Base-by-base conservation (phyloP, 1,284 basidiomycete genomes). In the Ceratobasidium papillatum region DNA sequence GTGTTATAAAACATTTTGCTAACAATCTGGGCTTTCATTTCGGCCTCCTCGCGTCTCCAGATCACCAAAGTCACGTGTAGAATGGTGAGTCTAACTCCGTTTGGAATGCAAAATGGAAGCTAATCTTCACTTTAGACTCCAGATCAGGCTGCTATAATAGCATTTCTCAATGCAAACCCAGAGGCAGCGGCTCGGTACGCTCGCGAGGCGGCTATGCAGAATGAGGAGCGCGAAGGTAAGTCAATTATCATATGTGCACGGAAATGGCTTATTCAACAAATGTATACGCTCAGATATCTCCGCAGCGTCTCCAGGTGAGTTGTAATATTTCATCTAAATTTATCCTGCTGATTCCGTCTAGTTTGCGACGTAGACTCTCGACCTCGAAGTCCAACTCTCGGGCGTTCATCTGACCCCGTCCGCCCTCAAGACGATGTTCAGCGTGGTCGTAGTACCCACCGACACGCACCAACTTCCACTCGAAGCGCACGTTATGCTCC, bases 321-420 rank as follows among this genome's bases (percentile, higher is more conserved):
- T 19, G 8, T n/a, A 47, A n/a, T 17, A 47, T 47, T 47, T 54
- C 7, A 54, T 54, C 30, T 54, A 27, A 14, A 30, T 54, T 27
- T 22, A 30, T n/a, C 19, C 8, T 19, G 30, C 27, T 54, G 52
- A 54, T 11, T 11, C 19, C 11, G 11, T 32, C 30, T 11, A 54
- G n/a, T 11, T 32, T 3, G 17, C 1, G 52, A 14, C n/a, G 27
- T 17, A 61, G 58, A 61, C 3, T 17, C 11, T 34, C 36, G 22
- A 12, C 36, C n/a, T 8, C 58, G 36, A 61, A 61, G 58, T 32
- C 58, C 36, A 22, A 61, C 58, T 36, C 58, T 61, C n/a, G 36
- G 58, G 32, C 36, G 58, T 14, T 61, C 58, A 32, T 61, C 58
- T 11, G 22, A 61, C 58, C 58, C 58, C n/a, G 32, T 32, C 2